phyloP scores from a whole-genome alignment of 305 asterid species.

The Solanum hybrid region DNA sequence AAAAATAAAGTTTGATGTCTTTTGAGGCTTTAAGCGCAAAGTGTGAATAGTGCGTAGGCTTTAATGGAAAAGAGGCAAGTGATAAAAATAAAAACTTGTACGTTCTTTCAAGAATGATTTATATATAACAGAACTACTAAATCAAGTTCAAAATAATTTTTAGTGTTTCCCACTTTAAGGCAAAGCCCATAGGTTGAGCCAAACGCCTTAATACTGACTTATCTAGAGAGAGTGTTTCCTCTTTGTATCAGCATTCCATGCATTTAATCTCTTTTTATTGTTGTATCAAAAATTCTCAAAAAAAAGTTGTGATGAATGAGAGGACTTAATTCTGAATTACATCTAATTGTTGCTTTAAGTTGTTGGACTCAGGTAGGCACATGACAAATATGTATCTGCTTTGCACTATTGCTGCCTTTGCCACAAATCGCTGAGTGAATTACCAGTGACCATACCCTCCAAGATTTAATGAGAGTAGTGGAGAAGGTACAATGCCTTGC shows the following conservation, averaged over 20 bases:
- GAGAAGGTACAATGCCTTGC: neutral
- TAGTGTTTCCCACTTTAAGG: neutral
- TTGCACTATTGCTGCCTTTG: neutral
- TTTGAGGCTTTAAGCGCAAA: neutral
- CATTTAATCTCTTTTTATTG: neutral
- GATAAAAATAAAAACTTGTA: neutral
- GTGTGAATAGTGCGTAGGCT: neutral
- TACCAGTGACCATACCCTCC: neutral
- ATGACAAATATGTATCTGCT: neutral
- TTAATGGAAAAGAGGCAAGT: neutral
- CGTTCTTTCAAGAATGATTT: neutral
- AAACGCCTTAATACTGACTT: neutral
- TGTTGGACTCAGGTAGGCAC: neutral
- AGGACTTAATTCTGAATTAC: neutral
- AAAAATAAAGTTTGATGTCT: neutral
- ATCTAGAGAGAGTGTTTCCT: neutral
- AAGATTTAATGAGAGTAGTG: neutral
- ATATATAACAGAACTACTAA: neutral
- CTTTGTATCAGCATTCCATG: neutral
- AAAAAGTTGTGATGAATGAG: neutral
- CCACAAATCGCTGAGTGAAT: neutral
- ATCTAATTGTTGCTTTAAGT: neutral
- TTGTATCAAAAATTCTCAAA: neutral
- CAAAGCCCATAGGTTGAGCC: neutral
- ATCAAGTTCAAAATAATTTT: neutral